phyloP scores from a whole-genome alignment of 2,329 filamentous ascomycete species.

The Thyridium curvatum region DNA sequence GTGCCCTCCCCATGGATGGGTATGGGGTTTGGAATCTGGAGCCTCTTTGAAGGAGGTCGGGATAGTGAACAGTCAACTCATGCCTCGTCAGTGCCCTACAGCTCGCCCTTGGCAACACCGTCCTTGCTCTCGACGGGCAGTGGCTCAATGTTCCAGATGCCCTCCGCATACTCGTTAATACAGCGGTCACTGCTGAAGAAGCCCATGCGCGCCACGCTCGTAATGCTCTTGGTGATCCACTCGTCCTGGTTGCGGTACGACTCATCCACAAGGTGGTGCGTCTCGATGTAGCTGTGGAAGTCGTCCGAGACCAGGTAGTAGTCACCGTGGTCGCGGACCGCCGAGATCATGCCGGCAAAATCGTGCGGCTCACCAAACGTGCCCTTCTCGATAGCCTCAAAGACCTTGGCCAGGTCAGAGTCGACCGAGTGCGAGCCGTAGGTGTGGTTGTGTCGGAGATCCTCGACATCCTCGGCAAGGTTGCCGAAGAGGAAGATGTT shows the following conservation, averaged over 20 bases:
- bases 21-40: no score
- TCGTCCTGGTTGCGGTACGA: slow-evolving; percentile 87
- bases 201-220: slow-evolving; percentile 85
- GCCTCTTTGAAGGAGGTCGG: no score
- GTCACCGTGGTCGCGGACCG: slow-evolving; percentile 88
- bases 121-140: slow-evolving; percentile 37
- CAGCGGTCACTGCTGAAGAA: slow-evolving; percentile 95
- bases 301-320: slow-evolving; percentile 98
- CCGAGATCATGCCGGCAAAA: slow-evolving; percentile 77
- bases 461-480: slow-evolving; percentile 91
- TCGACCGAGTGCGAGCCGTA: slow-evolving; percentile 79
- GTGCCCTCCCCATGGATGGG: no score
- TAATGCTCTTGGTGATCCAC: slow-evolving; percentile 88
- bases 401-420: slow-evolving; percentile 70
- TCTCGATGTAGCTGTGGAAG: slow-evolving; percentile 90
- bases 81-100: slow-evolving; percentile 1
- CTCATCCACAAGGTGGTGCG: slow-evolving; percentile 84
- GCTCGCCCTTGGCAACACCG: slow-evolving; percentile 7
- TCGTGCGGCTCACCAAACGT: slow-evolving; percentile 73
- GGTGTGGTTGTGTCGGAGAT: slow-evolving; percentile 83
- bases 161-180: slow-evolving; percentile 95
- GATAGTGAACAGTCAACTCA: no score
- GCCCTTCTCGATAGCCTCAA: slow-evolving; percentile 71
- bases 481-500: slow-evolving; percentile 99
- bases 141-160: slow-evolving; percentile 95